Base-by-base conservation (phyloP, 2,329 filamentous ascomycete genomes). In the Talaromyces verruculosus region DNA sequence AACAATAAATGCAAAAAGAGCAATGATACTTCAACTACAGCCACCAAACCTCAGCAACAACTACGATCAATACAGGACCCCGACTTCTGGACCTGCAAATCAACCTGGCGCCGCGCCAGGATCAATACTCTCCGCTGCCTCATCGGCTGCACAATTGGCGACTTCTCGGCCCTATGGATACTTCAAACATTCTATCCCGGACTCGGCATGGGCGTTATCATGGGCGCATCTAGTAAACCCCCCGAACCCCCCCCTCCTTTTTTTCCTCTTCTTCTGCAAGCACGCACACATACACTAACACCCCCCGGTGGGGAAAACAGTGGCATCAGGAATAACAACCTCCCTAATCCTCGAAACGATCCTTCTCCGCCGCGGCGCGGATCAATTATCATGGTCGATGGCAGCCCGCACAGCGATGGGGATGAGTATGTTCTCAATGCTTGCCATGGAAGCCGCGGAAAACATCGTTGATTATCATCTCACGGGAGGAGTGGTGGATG, bases 361-460 rank as follows among this genome's bases (percentile, higher is more conserved):
- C 0, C 76, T 87, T 3, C 80, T 87, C 1, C 79, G 78, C 0
- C 69, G 78, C 0, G 85, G 84, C 0, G 77, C 76, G 1, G 85
- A 87, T 63, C 71, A 74, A 7, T 73, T 87, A 0, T 68, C 81
- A 0, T 86, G 83, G 84, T 65, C 70, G 0, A 70, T 69, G 0
- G 85, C 85, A 0, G 78, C 77, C 2, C 82, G 77, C 53, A 87
- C 85, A 0, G 85, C 85, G 0, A 80, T 82, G 25, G 85, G 85
- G 0, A 87, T 87, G 85, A 87, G 85, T 65, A 73, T 86, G 58
- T 82, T 87, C 10, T 87, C 84, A 0, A 87, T 87, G 85, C 10
- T 86, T 1, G 83, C 84, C 0, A 87, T 87, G 85, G 85, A 87
- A 70, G 67, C 78, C 2, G 84, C 82, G 0, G 81, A 87, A 69